Percentiles rank a stretch among this genome's conserved stretches.
phyloP scores from a whole-genome alignment of 2,329 filamentous ascomycete genomes.

The Penicillium sp. region DNA sequence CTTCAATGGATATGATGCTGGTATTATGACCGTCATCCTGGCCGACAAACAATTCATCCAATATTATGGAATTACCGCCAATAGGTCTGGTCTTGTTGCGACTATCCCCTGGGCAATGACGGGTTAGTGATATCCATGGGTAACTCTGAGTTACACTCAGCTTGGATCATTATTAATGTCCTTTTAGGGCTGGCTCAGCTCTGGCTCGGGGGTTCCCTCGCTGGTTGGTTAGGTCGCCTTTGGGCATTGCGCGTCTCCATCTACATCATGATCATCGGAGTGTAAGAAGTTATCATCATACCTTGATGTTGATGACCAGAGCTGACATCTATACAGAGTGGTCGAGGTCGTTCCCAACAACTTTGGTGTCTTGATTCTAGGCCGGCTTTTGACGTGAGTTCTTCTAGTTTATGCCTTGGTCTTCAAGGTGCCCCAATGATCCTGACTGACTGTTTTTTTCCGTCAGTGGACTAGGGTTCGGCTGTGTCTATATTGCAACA shows the following conservation, averaged over 20 bases:
- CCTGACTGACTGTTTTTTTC: not conserved
- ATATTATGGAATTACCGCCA: constrained; percentile 39
- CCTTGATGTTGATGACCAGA: not conserved
- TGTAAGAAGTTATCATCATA: constrained; percentile 22
- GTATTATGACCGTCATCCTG: constrained; percentile 45
- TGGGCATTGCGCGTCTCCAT: constrained; percentile 43
- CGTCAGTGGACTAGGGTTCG: constrained; percentile 39
- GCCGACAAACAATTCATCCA: constrained; percentile 42
- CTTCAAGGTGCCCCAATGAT: too few relatives aligned
- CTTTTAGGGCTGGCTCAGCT: constrained; percentile 36
- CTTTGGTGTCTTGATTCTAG: constrained; percentile 40
- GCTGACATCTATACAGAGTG: constrained; percentile 24
- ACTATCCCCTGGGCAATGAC: constrained; percentile 44
- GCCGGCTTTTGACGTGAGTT: constrained; percentile 37
- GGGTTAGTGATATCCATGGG: constrained; percentile 17
- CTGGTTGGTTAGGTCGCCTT: constrained; percentile 35
- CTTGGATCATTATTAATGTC: not conserved
- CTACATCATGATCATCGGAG: constrained; percentile 37
- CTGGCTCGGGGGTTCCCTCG: constrained; percentile 39
- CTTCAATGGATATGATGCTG: constrained; percentile 44
- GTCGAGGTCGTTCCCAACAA: constrained; percentile 43
- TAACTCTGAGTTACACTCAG: not conserved
- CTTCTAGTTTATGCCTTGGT: not conserved
- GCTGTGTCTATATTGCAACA: constrained; percentile 42
- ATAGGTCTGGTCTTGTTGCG: constrained; percentile 38